phyloP scores from a whole-genome alignment of 768 basidiomycete genomes.

The Gymnopilus junonius region DNA sequence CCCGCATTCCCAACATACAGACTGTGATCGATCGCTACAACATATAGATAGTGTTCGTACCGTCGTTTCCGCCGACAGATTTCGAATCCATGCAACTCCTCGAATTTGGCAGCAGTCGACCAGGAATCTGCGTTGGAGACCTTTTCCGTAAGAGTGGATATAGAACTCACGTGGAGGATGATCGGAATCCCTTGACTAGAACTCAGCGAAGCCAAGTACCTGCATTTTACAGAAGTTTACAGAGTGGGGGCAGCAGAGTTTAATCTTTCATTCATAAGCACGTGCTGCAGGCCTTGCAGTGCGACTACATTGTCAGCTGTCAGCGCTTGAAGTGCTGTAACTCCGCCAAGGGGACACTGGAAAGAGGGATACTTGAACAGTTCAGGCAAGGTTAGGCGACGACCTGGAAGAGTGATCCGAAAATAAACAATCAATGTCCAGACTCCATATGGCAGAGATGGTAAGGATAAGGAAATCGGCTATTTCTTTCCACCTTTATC shows the following conservation, averaged over 20 bases:
- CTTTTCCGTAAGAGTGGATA: slow-evolving; percentile 17
- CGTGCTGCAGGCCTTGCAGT: not conserved
- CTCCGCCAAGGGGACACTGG: not conserved
- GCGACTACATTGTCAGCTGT: slow-evolving; percentile 3
- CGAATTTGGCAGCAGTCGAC: slow-evolving; percentile 14
- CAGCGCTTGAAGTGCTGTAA: slow-evolving; percentile 1
- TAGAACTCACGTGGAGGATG: slow-evolving; percentile 15
- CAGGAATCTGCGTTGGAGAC: slow-evolving; percentile 11
- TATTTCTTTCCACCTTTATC: slow-evolving; percentile 4
- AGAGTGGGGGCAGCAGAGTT: slow-evolving; percentile 12
- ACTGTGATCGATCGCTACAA: not conserved
- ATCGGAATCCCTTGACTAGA: slow-evolving; percentile 1
- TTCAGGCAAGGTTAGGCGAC: not conserved
- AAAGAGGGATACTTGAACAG: not conserved
- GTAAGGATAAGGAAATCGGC: slow-evolving; percentile 13
- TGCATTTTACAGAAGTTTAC: slow-evolving; percentile 12
- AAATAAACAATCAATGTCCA: slow-evolving; percentile 6
- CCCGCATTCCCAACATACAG: not conserved
- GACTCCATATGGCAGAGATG: slow-evolving; percentile 12
- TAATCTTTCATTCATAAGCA: not conserved
- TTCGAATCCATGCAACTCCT: slow-evolving; percentile 6
- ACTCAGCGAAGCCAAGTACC: not conserved
- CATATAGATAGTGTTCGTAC: slow-evolving; percentile 6
- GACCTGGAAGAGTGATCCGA: not conserved
- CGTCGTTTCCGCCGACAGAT: slow-evolving; percentile 18